Evolutionary conservation across 2,329 filamentous ascomycete genomes (phyloP).

Genomic region (Dothideomycetes sp.): DNA sequence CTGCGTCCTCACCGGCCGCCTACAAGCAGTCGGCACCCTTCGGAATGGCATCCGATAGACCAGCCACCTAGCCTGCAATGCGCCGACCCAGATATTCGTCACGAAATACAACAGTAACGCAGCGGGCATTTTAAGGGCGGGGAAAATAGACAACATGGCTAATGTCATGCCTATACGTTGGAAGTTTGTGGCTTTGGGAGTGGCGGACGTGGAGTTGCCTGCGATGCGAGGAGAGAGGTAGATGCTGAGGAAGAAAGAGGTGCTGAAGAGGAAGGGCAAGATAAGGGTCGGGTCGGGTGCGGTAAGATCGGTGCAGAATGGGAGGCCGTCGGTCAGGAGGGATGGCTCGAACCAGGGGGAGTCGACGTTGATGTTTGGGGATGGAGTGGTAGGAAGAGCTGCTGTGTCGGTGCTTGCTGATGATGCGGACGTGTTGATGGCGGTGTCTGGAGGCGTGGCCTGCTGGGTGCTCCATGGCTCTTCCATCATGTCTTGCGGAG

Average conservation of each 20-base stretch:
- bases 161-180: constrained; percentile 18
- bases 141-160: constrained; percentile 21
- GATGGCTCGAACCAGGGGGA: constrained; percentile 33
- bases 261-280: constrained; percentile 39
- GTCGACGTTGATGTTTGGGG: neutral
- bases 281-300: constrained; percentile 39
- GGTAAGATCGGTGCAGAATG: constrained; percentile 51
- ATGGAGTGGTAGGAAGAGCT: neutral
- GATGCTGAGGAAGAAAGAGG: constrained; percentile 39
- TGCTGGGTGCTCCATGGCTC: no score
- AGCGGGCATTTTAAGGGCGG: constrained; percentile 25
- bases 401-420: neutral
- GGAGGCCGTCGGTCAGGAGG: constrained; percentile 44
- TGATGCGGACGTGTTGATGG: no score
- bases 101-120: constrained; percentile 31
- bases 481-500: no score
- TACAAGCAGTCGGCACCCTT: constrained; percentile 15
- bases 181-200: constrained; percentile 4
- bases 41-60: constrained; percentile 16
- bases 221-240: constrained; percentile 12
- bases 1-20: constrained; percentile 15
- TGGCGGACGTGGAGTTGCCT: constrained; percentile 5
- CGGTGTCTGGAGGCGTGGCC: no score
- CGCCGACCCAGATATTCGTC: constrained; percentile 10
- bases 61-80: constrained; percentile 15